Conservation (phyloP, 2,329 filamentous ascomycete species). For the Sporothrix brunneoviolacea region DNA sequence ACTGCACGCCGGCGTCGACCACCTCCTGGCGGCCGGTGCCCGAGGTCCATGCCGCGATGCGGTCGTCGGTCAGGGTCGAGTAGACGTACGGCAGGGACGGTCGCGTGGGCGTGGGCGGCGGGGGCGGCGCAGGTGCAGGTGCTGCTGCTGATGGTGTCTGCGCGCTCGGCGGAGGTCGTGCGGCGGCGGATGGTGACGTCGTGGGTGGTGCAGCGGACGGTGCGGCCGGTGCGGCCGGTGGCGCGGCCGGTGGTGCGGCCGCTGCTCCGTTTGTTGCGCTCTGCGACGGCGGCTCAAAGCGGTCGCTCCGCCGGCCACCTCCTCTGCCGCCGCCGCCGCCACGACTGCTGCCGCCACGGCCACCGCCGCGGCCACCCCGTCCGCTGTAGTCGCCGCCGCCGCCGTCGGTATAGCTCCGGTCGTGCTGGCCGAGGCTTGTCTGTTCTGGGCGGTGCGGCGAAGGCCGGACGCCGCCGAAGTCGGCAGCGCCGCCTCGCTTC, state of each 20-base stretch:
- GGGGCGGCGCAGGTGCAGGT: not conserved
- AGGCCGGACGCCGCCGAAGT: conserved; percentile 44
- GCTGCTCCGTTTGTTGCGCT: conserved; percentile 11
- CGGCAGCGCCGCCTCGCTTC: conserved; percentile 46
- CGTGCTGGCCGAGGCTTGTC: conserved; percentile 49
- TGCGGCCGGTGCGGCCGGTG: not conserved
- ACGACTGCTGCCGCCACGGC: conserved; percentile 30
- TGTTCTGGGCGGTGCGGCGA: conserved; percentile 58
- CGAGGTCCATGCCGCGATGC: conserved; percentile 60
- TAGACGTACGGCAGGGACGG: conserved; percentile 53
- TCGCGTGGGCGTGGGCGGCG: conserved; percentile 22
- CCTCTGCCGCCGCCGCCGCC: conserved; percentile 34
- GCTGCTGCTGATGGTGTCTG: conserved; percentile 20
- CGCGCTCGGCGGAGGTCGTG: conserved; percentile 27
- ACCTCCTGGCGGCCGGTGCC: conserved; percentile 58
- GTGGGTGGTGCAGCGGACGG: conserved; percentile 16
- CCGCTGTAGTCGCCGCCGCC: conserved; percentile 28
- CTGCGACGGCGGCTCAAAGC: conserved; percentile 46
- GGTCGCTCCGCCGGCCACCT: conserved; percentile 42
- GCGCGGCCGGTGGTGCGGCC: not conserved
- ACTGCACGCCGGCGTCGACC: conserved; percentile 56
- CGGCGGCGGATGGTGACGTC: conserved; percentile 11
- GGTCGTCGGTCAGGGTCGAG: conserved; percentile 65
- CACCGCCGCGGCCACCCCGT: not conserved
- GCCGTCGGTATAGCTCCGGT: conserved; percentile 42